Evolutionary conservation across 768 basidiomycete species (phyloP), one percentile per base, ranked within the genome.

Genomic region (Mycena rosella): DNA sequence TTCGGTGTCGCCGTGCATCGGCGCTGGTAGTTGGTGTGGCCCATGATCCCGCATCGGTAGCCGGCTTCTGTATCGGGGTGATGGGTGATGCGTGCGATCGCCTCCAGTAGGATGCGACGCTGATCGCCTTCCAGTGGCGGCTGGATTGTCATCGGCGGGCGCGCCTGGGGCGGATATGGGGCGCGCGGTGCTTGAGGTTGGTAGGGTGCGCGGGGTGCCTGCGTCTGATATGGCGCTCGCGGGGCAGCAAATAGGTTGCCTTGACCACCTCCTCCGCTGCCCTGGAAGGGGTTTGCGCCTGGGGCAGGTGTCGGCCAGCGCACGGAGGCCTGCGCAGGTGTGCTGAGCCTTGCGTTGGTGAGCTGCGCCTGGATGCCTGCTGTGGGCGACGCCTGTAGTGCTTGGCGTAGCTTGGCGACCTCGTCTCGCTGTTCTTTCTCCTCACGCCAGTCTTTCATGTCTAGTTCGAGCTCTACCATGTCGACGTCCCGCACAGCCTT

Each of bases 401-500:
- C 44, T 22, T 22, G 30, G 29, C 57, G 57, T 45, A 48, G 34
- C 45, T 59, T 59, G n/a, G 27, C 5, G 10, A 47, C 5, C n/a
- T 24, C 15, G 2, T 59, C 57, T 18, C 27, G 17, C 20, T 13
- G 18, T 24, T 45, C 56, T 22, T 36, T 59, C 44, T 48, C 44
- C 57, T 59, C 42, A 15, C 15, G 42, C 42, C 42, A n/a, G 5
- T 42, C 57, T n/a, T 59, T 59, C 57, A 59, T 59, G 29, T 59
- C 30, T n/a, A 59, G 57, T 30, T 48, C 45, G 0, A 59, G 45
- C 30, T 59, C 57, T n/a, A 48, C 57, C 24, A 45, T 36, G 18
- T 59, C 32, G 30, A 59, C 45, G 14, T 59, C 45, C 22, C 22
- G 44, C 17, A 59, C 30, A 2, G 57, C 57, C 45, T 59, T 59